Evolutionary conservation across 208 protist species (phyloP).

Genomic region (Trypanosoma vivax): DNA sequence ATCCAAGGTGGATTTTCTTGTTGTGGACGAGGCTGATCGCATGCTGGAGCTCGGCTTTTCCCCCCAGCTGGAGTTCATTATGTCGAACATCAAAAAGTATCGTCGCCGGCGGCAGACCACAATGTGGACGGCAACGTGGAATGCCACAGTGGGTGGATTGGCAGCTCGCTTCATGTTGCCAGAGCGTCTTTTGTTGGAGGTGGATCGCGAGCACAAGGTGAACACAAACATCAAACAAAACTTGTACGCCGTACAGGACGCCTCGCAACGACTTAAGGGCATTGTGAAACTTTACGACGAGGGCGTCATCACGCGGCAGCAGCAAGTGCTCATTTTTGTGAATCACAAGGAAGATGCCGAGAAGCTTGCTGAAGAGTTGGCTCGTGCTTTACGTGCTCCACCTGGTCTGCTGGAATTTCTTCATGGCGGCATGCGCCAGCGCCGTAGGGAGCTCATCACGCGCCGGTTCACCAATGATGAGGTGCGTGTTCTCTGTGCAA

Average conservation of each 20-base stretch:
- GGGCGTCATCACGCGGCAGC: constrained; percentile 48
- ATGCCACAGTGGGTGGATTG: constrained; percentile 45
- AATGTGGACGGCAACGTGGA: constrained; percentile 86
- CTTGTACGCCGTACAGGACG: constrained; percentile 40
- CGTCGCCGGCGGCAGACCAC: constrained; percentile 86
- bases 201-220: constrained; percentile 50
- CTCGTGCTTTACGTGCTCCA: constrained; percentile 33
- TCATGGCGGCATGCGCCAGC: constrained; percentile 87
- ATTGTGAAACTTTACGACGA: constrained; percentile 63
- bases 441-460: constrained; percentile 51
- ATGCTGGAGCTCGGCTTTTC: constrained; percentile 90
- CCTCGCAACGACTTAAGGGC: constrained; percentile 33
- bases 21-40: constrained; percentile 94
- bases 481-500: constrained; percentile 92
- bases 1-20: constrained; percentile 71
- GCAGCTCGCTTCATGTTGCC: constrained; percentile 70
- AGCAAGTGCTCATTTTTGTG: constrained; percentile 81
- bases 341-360: constrained; percentile 55
- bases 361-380: constrained; percentile 40
- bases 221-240: constrained; percentile 53
- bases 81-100: constrained; percentile 56
- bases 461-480: constrained; percentile 69
- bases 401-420: constrained; percentile 73
- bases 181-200: constrained; percentile 53
- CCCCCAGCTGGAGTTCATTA: constrained; percentile 69